These are phyloP conservation scores for Podospora bellae-mahoneyi DNA, from an alignment of 495 filamentous ascomycete species.

Conservation along the genomic window DNA sequence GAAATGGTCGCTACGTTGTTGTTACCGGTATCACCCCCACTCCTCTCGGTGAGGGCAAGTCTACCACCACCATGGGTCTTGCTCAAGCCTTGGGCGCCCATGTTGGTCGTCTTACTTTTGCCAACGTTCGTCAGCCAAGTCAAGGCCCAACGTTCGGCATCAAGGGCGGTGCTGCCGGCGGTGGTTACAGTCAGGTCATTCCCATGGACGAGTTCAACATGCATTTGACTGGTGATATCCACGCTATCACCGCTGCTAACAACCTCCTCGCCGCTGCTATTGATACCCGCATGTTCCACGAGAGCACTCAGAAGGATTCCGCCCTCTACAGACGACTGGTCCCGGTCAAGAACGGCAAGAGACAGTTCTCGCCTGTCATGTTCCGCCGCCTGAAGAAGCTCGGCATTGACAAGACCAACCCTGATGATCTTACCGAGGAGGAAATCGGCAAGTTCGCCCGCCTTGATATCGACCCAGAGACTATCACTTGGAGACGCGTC, in stretches of 20 bases:
- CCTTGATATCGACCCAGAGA: constrained; percentile 92
- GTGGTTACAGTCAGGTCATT: constrained; percentile 97
- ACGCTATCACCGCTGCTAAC: constrained; percentile 95
- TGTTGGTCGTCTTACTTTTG: constrained; percentile 80
- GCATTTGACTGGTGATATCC: constrained; percentile 95
- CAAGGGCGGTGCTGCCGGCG: constrained; percentile 95
- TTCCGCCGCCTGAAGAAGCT: constrained; percentile 89
- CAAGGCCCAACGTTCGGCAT: constrained; percentile 98
- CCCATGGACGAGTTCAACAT: constrained; percentile 99
- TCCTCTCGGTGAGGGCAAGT: constrained; percentile 97
- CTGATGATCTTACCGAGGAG: constrained; percentile 82
- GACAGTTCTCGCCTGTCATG: constrained; percentile 84
- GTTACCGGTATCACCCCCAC: constrained; percentile 96
- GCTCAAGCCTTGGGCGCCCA: constrained; percentile 93
- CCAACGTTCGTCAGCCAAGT: constrained; percentile 94
- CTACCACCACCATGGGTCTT: constrained; percentile 95
- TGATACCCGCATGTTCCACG: constrained; percentile 97
- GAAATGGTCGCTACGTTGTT: constrained; percentile 84
- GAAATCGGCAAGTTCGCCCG: constrained; percentile 85
- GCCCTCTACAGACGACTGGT: constrained; percentile 86
- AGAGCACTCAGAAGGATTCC: constrained; percentile 87
- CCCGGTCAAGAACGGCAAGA: constrained; percentile 83
- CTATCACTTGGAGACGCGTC: constrained; percentile 95
- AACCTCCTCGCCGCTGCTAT: constrained; percentile 98
- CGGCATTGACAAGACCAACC: constrained; percentile 91